Conservation (phyloP, 257 asterid genomes). For the Misopates orontium region DNA sequence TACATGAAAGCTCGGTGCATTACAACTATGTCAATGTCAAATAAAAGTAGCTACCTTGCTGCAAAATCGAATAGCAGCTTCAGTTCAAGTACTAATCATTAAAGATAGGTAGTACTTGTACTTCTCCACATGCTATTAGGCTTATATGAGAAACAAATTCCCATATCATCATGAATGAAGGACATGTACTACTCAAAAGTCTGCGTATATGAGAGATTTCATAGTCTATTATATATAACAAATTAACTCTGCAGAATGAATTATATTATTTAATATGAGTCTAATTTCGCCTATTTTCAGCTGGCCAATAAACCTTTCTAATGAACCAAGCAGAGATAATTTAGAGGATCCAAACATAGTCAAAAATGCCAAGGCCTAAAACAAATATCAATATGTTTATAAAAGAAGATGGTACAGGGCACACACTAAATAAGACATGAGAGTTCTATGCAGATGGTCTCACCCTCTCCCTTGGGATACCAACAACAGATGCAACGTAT, state of each 20-base stretch:
- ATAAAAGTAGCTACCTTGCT: too few species aligned
- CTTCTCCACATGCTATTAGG: conserved; percentile 12
- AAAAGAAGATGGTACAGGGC: conserved; percentile 1
- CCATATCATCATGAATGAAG: conserved; percentile 1
- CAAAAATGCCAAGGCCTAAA: conserved; percentile 19
- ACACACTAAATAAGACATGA: too few species aligned
- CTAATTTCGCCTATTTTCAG: too few species aligned
- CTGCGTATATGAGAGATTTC: conserved; percentile 4
- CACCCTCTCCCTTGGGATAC: conserved; percentile 88
- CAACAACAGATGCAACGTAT: conserved; percentile 95
- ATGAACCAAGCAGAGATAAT: too few species aligned
- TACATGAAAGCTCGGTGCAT: too few species aligned
- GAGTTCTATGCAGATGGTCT: conserved; percentile 27
- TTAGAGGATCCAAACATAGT: conserved; percentile 10
- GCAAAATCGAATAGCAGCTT: background rate
- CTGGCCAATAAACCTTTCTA: too few species aligned
- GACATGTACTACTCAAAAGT: background rate
- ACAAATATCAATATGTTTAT: conserved; percentile 1
- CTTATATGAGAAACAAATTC: background rate
- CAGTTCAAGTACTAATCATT: background rate
- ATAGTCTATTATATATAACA: background rate
- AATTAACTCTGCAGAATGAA: conserved; percentile 14
- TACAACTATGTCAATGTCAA: too few species aligned
- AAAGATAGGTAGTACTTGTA: conserved; percentile 11
- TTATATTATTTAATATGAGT: background rate